Percentiles rank a stretch among this genome's conserved stretches.
phyloP scores from a whole-genome alignment of 225 moss, liverwort and hornwort genomes.

The Anthoceros angustus region DNA sequence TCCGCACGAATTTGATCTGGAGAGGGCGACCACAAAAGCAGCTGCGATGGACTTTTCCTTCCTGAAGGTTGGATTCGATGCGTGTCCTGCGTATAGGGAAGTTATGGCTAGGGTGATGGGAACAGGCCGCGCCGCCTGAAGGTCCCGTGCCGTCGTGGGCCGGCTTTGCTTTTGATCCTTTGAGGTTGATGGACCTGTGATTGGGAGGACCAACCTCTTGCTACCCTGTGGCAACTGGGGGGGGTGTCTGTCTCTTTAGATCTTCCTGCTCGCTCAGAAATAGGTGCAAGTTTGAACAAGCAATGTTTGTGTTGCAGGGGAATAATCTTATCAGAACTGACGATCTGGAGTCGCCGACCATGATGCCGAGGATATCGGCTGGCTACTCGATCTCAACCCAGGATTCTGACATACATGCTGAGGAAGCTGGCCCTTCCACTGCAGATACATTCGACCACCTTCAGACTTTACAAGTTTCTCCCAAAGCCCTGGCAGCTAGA shows the following conservation, averaged over 20 bases:
- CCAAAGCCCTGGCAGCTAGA: neutral
- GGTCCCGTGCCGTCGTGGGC: no score
- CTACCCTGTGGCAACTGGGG: neutral
- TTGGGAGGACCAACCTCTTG: no score
- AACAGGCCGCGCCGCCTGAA: neutral
- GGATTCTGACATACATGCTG: neutral
- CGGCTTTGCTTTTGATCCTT: no score
- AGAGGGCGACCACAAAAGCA: neutral
- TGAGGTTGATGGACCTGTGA: no score
- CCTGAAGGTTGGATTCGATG: neutral
- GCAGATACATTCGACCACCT: neutral
- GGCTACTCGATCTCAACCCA: neutral
- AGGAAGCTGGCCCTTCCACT: neutral
- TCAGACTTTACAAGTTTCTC: neutral
- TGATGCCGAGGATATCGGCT: neutral
- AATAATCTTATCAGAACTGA: neutral
- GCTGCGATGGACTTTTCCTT: constrained; percentile 1
- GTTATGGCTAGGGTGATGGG: neutral
- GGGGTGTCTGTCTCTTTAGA: neutral
- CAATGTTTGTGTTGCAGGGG: neutral
- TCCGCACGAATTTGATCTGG: no score
- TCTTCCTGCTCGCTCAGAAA: neutral
- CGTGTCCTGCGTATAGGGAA: neutral
- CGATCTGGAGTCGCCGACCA: neutral
- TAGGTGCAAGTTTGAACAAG: neutral